Conservation (phyloP, 495 filamentous ascomycete genomes). For the Aspergillus diversus region DNA sequence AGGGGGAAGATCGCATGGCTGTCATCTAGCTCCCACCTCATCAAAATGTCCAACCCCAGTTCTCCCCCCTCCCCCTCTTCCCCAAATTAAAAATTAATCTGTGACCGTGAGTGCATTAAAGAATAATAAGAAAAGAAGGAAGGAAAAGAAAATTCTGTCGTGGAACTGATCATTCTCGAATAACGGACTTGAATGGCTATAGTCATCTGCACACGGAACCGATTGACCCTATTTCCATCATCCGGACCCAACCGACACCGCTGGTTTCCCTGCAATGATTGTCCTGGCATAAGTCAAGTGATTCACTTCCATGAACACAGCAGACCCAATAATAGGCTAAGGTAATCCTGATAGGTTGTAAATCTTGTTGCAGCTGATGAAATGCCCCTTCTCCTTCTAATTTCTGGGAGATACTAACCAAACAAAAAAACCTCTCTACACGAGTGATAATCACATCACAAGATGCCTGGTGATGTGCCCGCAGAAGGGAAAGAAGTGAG, state of each 20-base stretch:
- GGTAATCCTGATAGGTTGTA: not conserved
- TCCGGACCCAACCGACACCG: not conserved
- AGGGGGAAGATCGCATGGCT: not conserved
- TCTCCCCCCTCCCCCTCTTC: not conserved
- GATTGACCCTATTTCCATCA: not conserved
- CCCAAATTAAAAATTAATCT: not conserved
- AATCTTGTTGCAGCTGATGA: not conserved
- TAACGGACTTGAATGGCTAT: constrained; percentile 11
- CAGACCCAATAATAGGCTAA: constrained; percentile 20
- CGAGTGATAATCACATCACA: too few relatives aligned
- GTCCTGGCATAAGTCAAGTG: constrained; percentile 23
- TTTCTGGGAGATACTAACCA: not conserved
- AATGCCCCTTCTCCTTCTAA: not conserved
- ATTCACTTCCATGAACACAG: constrained; percentile 1
- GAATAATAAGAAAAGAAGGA: not conserved
- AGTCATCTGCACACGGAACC: constrained; percentile 26
- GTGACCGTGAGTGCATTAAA: not conserved
- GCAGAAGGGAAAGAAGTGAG: not conserved
- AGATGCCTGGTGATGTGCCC: too few relatives aligned
- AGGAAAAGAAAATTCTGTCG: not conserved
- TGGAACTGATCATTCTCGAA: constrained; percentile 2
- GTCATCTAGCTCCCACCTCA: not conserved
- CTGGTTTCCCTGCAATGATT: constrained; percentile 26
- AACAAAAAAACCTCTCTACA: not conserved
- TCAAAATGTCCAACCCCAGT: too few relatives aligned